Evolutionary conservation across 139 green algal species (phyloP).

Genomic region (Chlorella sp.): DNA sequence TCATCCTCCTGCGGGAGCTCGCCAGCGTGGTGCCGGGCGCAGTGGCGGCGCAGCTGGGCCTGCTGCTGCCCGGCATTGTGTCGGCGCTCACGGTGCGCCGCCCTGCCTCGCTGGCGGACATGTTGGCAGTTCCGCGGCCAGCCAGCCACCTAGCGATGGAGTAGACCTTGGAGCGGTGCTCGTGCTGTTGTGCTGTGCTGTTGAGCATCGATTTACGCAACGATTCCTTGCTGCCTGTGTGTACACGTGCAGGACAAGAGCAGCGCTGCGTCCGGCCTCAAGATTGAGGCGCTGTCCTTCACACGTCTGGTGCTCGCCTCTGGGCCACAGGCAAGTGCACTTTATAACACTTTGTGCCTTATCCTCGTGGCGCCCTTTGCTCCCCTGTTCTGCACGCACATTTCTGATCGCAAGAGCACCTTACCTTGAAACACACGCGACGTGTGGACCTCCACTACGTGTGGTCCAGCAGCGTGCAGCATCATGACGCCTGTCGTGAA

Average conservation of each 20-base stretch:
- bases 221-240: neutral
- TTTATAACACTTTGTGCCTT: no score
- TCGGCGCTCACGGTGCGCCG: constrained; percentile 51
- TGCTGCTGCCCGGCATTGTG: constrained; percentile 61
- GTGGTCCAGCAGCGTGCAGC: no score
- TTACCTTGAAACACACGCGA: no score
- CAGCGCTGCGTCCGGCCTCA: constrained; percentile 53
- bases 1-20: constrained; percentile 72
- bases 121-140: neutral
- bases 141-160: no score
- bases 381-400: no score
- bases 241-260: constrained; percentile 52
- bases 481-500: no score
- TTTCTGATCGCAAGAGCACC: no score
- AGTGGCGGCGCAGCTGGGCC: constrained; percentile 40
- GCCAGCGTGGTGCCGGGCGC: constrained; percentile 48
- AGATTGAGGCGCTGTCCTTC: constrained; percentile 92
- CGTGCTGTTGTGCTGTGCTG: no score
- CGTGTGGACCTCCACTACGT: no score
- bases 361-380: no score
- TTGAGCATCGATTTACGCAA: neutral
- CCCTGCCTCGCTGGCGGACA: neutral
- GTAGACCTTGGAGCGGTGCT: no score
- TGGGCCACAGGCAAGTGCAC: constrained; percentile 9
- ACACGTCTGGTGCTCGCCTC: constrained; percentile 54